These are phyloP conservation scores for Blakeslea trispora DNA, from an alignment of 371 early-diverging fungal genomes.

Conservation along the genomic window DNA sequence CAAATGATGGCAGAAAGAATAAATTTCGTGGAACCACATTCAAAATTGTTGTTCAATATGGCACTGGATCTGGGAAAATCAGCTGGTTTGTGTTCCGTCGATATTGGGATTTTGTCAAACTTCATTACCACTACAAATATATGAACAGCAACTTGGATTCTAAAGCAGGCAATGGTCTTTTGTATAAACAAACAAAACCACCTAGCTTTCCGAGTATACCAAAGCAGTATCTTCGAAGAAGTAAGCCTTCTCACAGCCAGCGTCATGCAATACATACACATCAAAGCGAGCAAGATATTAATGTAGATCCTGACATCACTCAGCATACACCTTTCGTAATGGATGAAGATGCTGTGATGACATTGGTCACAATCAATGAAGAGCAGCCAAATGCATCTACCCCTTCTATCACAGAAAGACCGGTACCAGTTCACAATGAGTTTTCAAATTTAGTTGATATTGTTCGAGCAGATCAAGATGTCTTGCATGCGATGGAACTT, in stretches of 20 bases:
- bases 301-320: neutral
- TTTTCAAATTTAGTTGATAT: slow-evolving; percentile 17
- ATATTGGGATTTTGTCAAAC: slow-evolving; percentile 56
- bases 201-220: slow-evolving; percentile 54
- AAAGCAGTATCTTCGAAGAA: slow-evolving; percentile 12
- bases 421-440: too few relatives aligned
- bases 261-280: neutral
- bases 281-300: neutral
- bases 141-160: slow-evolving; percentile 16
- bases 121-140: slow-evolving; percentile 51
- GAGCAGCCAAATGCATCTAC: neutral
- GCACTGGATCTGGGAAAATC: slow-evolving; percentile 16
- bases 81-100: slow-evolving; percentile 56
- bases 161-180: too few relatives aligned
- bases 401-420: too few relatives aligned
- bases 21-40: slow-evolving; percentile 15
- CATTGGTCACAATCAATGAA: neutral
- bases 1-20: neutral
- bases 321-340: slow-evolving; percentile 8
- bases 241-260: too few relatives aligned
- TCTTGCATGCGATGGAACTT: slow-evolving; percentile 46
- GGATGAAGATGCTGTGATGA: slow-evolving; percentile 23
- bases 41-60: slow-evolving; percentile 26
- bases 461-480: slow-evolving; percentile 29
- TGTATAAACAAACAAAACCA: slow-evolving; percentile 23